Evolutionary conservation across 495 filamentous ascomycete genomes (phyloP), one percentile per base, ranked within the genome.

Genomic region (Penicillium salamii): DNA sequence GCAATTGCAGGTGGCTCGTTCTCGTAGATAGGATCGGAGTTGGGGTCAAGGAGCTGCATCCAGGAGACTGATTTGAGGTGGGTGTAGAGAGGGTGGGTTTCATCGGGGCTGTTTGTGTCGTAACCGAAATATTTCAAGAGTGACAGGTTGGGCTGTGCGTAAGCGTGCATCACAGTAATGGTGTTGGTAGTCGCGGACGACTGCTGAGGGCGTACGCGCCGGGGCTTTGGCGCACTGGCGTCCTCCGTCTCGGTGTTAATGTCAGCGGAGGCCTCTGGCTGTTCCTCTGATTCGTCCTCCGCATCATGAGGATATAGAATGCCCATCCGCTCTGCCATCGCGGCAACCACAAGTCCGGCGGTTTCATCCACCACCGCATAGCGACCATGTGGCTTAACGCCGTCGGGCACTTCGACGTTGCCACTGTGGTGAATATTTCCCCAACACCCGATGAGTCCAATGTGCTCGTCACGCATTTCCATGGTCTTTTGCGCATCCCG

Each of bases 311-410:
- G 73, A 61, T 89, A 79, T 1, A 98, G 75, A 32, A 97, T 82
- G 0, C 89, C 91, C 84, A 97, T 91, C 45, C 87, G 79, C 66
- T 98, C 93, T 1, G 93, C 93, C 73, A 96, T 77, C 1, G 91
- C 89, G 0, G 90, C 91, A 1, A 92, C 83, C 7, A 98, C 62
- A 19, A 97, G 68, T 0, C 93, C 93, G 7, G 89, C 87, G 0
- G 89, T 93, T 43, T 98, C 93, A 60, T 98, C 93, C 1, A 97
- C 78, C 4, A 93, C 83, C 1, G 96, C 78, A 80, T 91, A 98
- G 43, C 90, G 78, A 5, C 91, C 91, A 36, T 76, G 77, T 5
- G 76, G 74, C 42, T 70, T 70, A 26, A 66, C 50, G 9, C 31
- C 38, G 2, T 63, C 13, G 12, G 73, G 71, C 5, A 68, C 33